Conservation (phyloP, 331 rosid species). For the Acacia concinna region DNA sequence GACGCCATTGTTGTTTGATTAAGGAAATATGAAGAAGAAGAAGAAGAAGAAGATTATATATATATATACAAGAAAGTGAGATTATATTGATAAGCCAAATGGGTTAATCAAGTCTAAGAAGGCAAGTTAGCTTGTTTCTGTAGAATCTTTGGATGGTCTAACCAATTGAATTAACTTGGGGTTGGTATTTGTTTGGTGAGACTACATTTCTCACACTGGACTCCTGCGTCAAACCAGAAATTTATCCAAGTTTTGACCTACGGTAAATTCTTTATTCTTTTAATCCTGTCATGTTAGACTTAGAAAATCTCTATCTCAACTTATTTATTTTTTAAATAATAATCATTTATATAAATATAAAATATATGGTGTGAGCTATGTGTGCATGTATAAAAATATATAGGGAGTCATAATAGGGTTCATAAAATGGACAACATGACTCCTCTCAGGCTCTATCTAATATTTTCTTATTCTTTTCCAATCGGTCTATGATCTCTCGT, state of each 20-base stretch:
- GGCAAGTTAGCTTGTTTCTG: slow-evolving; percentile 28
- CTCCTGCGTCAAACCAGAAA: not conserved
- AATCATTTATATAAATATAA: not conserved
- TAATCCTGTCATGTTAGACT: not conserved
- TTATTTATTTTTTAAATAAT: not conserved
- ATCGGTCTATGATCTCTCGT: too few species aligned
- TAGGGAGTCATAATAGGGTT: not conserved
- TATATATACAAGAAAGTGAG: slow-evolving; percentile 17
- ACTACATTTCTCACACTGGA: slow-evolving; percentile 7
- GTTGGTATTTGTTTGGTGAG: slow-evolving; percentile 56
- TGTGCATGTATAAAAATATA: not conserved
- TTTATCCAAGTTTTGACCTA: not conserved
- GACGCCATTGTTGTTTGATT: slow-evolving; percentile 45
- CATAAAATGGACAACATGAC: not conserved
- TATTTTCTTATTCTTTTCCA: not conserved
- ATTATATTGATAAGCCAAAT: slow-evolving; percentile 5
- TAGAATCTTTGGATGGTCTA: slow-evolving; percentile 50
- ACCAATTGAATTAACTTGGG: slow-evolving; percentile 37
- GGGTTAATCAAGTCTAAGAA: slow-evolving; percentile 42
- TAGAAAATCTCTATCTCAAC: not conserved
- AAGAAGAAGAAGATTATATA: not conserved
- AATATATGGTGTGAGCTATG: not conserved
- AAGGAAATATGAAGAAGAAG: not conserved
- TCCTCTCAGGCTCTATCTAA: not conserved
- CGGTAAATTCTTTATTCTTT: not conserved